phyloP scores from a whole-genome alignment of 495 filamentous ascomycete species.

The Penicillium chermesinum region DNA sequence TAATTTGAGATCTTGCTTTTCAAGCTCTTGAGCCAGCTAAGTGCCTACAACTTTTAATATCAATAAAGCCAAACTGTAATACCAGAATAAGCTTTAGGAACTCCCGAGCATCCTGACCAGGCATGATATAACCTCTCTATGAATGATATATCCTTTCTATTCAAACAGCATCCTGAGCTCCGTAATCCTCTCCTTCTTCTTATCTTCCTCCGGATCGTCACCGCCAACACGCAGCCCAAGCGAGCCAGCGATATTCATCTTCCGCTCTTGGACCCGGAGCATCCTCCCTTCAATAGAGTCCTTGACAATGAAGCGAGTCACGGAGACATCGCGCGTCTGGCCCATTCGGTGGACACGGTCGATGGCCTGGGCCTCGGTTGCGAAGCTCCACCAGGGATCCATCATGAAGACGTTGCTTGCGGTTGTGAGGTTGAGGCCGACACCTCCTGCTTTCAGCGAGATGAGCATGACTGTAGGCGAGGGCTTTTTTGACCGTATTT shows the following conservation, averaged over 20 bases:
- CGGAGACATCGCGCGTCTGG: constrained; percentile 77
- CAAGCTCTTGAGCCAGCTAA: no score
- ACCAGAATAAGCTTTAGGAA: no score
- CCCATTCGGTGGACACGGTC: constrained; percentile 99
- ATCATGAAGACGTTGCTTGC: constrained; percentile 93
- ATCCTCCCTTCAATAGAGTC: constrained; percentile 93
- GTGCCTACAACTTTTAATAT: no score
- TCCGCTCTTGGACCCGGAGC: constrained; percentile 88
- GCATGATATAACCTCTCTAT: no score
- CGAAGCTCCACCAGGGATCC: constrained; percentile 99
- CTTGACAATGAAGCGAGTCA: constrained; percentile 80
- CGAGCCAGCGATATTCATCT: constrained; percentile 80
- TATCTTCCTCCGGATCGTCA: constrained; percentile 80
- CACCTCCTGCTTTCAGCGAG: constrained; percentile 84
- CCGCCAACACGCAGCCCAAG: constrained; percentile 69
- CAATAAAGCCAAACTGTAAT: no score
- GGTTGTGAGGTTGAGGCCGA: constrained; percentile 86
- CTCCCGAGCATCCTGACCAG: no score
- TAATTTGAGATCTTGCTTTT: no score
- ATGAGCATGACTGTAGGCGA: constrained; percentile 62
- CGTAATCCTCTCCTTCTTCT: constrained; percentile 81
- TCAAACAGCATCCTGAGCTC: constrained; percentile 91
- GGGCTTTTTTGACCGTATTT: constrained; percentile 20
- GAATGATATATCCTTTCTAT: constrained; percentile 32
- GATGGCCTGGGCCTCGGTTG: constrained; percentile 94